These are phyloP conservation scores for Pelargonium cotyledonis DNA, from an alignment of 441 rosid species.

Conservation along the genomic window DNA sequence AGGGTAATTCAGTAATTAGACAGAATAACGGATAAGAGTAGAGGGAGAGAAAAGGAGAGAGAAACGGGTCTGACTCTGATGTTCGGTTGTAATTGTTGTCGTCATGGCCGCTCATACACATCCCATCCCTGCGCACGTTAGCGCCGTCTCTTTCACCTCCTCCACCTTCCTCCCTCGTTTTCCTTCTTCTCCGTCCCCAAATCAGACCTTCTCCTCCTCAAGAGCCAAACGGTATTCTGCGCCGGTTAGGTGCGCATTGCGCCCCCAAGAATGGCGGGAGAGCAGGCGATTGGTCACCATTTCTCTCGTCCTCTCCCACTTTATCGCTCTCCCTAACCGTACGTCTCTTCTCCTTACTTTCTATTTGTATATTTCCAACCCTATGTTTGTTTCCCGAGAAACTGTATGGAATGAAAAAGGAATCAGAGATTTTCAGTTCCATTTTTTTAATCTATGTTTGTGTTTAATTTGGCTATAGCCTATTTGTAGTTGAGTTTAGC, in stretches of 20 bases:
- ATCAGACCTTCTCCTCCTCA: not conserved
- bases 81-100: slow-evolving; percentile 17
- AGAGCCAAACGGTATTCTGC: slow-evolving; percentile 16
- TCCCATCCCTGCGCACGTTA: slow-evolving; percentile 24
- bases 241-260: slow-evolving; percentile 28
- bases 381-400: not conserved
- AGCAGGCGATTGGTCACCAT: slow-evolving; percentile 56
- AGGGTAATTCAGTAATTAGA: slow-evolving; percentile 10
- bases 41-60: not conserved
- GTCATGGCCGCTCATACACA: slow-evolving; percentile 18
- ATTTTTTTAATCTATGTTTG: not conserved
- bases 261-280: slow-evolving; percentile 33
- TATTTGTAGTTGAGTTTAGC: no score
- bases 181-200: slow-evolving; percentile 8
- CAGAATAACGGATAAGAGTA: slow-evolving; percentile 13
- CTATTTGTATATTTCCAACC: not conserved
- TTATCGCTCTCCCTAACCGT: slow-evolving; percentile 42
- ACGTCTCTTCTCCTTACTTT: not conserved
- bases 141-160: slow-evolving; percentile 14
- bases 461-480: not conserved
- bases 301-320: slow-evolving; percentile 45
- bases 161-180: slow-evolving; percentile 7
- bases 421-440: not conserved
- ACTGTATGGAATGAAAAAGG: not conserved
- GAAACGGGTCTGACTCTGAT: not conserved